Conservation (phyloP, 2,329 filamentous ascomycete genomes). For the Cordyceps cicadae region DNA sequence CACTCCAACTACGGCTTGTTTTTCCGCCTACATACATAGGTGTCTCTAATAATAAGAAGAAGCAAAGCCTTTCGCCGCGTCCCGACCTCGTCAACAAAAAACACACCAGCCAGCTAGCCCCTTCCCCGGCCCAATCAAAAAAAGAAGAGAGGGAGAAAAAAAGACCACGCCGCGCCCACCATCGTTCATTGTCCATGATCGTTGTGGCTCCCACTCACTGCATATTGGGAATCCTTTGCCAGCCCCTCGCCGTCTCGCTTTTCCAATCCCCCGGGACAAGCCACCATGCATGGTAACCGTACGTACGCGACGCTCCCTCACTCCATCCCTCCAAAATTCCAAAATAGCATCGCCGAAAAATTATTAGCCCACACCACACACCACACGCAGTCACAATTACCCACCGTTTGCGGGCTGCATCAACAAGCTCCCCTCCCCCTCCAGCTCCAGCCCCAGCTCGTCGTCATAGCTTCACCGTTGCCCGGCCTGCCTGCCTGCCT, state of each 20-base stretch:
- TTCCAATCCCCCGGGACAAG: background rate
- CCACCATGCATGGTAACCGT: conserved; percentile 11
- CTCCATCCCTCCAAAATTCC: background rate
- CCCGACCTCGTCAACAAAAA: background rate
- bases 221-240: background rate
- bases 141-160: background rate
- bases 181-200: background rate
- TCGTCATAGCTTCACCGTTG: background rate
- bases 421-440: background rate
- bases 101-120: no score
- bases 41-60: background rate
- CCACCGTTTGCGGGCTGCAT: background rate
- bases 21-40: background rate
- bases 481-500: no score
- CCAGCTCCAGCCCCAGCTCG: background rate
- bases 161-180: background rate
- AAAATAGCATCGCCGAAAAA: background rate
- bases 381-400: background rate
- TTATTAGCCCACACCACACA: conserved; percentile 4
- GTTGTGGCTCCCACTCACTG: background rate
- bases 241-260: background rate
- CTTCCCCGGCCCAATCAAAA: background rate
- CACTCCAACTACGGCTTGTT: background rate
- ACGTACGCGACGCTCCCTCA: background rate
- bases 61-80: background rate